phyloP scores from a whole-genome alignment of 2,329 filamentous ascomycete species.

The Diaporthe longicolla region DNA sequence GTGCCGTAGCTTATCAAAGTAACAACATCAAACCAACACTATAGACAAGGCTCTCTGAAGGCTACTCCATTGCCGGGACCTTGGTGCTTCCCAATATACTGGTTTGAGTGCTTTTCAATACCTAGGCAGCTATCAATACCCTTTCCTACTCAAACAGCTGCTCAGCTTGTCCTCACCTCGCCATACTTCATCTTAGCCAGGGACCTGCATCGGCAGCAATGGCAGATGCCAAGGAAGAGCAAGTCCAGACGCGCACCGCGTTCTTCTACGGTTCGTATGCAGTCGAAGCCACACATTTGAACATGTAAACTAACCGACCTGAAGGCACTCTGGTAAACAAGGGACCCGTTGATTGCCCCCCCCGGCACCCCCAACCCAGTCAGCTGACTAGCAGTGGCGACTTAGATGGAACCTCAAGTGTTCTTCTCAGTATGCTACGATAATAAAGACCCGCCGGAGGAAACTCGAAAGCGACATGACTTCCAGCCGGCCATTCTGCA shows the following conservation, averaged over 20 bases:
- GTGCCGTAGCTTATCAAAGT: too few relatives aligned
- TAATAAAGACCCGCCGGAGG: slow-evolving; percentile 60
- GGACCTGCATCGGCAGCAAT: neutral
- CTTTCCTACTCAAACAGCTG: too few relatives aligned
- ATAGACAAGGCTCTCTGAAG: too few relatives aligned
- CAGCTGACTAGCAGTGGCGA: too few relatives aligned
- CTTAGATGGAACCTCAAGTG: slow-evolving; percentile 85
- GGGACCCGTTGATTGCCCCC: neutral
- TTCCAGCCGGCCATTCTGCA: slow-evolving; percentile 83
- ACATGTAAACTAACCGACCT: slow-evolving; percentile 44
- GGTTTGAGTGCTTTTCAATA: too few relatives aligned
- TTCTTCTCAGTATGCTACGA: slow-evolving; percentile 89
- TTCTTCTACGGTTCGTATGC: slow-evolving; percentile 73
- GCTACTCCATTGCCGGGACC: too few relatives aligned
- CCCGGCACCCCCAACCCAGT: too few relatives aligned
- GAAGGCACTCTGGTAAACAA: slow-evolving; percentile 55
- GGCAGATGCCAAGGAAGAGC: slow-evolving; percentile 10
- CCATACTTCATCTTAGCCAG: too few relatives aligned
- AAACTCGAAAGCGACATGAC: slow-evolving; percentile 68
- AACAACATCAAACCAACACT: too few relatives aligned
- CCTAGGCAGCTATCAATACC: too few relatives aligned
- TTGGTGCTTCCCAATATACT: too few relatives aligned
- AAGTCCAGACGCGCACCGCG: slow-evolving; percentile 52
- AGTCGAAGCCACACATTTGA: neutral
- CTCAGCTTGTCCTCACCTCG: too few relatives aligned